Conservation (phyloP, 2,329 filamentous ascomycete genomes). For the Colletotrichum somersetense region DNA sequence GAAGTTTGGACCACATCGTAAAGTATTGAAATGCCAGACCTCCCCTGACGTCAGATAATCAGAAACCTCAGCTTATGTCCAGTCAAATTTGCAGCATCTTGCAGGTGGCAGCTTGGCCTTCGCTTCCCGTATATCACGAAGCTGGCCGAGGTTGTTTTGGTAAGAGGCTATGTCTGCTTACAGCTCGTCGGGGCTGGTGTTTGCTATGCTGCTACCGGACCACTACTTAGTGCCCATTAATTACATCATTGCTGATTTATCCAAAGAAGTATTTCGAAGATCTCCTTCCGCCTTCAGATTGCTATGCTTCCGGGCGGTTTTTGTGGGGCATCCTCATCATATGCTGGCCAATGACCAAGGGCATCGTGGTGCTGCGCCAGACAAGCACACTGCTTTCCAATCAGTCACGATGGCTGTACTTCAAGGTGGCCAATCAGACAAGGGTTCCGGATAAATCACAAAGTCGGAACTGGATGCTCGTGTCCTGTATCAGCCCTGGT, state of each 20-base stretch:
- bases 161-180: background rate
- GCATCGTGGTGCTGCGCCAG: background rate
- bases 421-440: background rate
- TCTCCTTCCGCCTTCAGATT: background rate
- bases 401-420: background rate
- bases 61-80: background rate
- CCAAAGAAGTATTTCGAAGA: background rate
- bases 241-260: background rate
- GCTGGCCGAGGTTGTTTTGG: background rate
- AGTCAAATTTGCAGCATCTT: background rate
- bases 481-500: no score
- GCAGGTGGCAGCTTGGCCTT: background rate
- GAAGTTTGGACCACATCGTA: background rate
- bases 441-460: background rate
- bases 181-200: background rate
- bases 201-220: background rate
- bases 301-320: background rate
- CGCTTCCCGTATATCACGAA: background rate
- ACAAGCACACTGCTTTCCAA: background rate
- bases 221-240: background rate
- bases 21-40: background rate
- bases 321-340: background rate
- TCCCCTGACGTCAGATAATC: background rate
- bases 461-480: background rate
- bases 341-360: background rate